Base-by-base conservation (phyloP, 495 filamentous ascomycete species). In the Aspergillus avenaceus region DNA sequence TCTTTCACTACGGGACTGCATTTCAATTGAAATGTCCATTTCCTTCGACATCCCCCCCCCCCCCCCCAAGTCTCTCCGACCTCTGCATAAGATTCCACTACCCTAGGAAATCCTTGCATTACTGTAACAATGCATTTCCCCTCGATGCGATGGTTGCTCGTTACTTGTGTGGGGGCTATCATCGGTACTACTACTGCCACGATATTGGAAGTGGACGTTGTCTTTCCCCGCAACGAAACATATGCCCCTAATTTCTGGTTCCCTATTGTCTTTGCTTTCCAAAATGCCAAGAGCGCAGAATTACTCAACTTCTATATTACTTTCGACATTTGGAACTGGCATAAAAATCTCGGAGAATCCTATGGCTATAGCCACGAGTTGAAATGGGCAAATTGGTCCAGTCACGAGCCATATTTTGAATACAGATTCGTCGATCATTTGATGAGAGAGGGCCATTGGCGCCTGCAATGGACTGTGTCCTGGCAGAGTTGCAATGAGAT, bases 141-240 rank as follows among this genome's bases (percentile, higher is more conserved):
- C 47, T 50, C n/a, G n/a, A n/a, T n/a, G n/a, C n/a, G n/a, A n/a
- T n/a, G 46, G 50, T 22, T 51, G 51, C 51, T 54, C 18, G 34
- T 47, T 41, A 22, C 22, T 16, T 54, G 41, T 27, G 40, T 52
- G 11, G 50, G 49, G 11, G 34, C 26, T 31, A 25, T 56, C 8
- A 41, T 34, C 14, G 28, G 41, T 19, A 47, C 47, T 38, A 49
- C 18, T n/a, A 32, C 32, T 22, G 41, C 52, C 9, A 34, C 25
- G 32, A 42, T 55, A 19, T 37, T 65, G 11, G 71, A 73, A 53
- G 54, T 70, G 29, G 65, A 71, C 53, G 43, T 72, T 8, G 32
- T 69, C 32, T 73, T 72, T 50, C 69, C 72, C 13, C 70, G 59
- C 52, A 73, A 73, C 41, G 65, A 64, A 11, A 71, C 69, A 27